Base-by-base conservation (phyloP, 345 rosid species). In the Lagerstroemia speciosa region DNA sequence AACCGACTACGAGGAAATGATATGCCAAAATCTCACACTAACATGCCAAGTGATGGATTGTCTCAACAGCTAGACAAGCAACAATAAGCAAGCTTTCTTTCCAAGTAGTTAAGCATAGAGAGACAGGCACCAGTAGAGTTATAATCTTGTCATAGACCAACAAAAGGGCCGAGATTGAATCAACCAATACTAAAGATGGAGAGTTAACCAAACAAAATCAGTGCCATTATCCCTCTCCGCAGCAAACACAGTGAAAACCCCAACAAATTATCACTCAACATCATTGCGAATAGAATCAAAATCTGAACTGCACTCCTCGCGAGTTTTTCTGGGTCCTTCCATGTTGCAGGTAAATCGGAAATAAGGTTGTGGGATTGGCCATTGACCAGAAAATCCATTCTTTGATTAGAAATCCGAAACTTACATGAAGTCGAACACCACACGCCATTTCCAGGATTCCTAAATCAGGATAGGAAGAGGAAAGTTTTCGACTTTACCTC, bases 401-500 rank as follows among this genome's bases (percentile, higher is more conserved):
- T 27, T 12, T 5, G 3, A 58, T 16, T 12, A 55, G 32, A 30
- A 15, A 58, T 27, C 17, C 32, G 15, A 65, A 65, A 17, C 40
- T 40, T 24, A 22, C 26, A 38, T 11, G 48, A 20, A 40, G 24
- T 24, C 50, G 29, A 37, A n/a, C 29, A 22, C 68, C 17, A 11
- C 68, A 26, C 19, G 29, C 27, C 50, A 36, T 9, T 30, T 38
- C n/a, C 63, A 58, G 14, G 22, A 29, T n/a, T 58, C 63, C 6
- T 11, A 30, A 58, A 27, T 30, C 29, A 19, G 34, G 20, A 27
- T 3, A 27, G 32, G 34, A 58, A 58, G 63, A 27, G 34, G 19
- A 58, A 58, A 30, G 63, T 2, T 1, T 10, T 30, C 34, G 4
- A 58, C 46, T 27, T 63, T 77, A 90, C 96, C 98, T 84, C 83